Percentiles rank a stretch among this genome's conserved stretches.
Conservation (phyloP, 495 filamentous ascomycete genomes). For the Umbilicaria muhlenbergii region DNA sequence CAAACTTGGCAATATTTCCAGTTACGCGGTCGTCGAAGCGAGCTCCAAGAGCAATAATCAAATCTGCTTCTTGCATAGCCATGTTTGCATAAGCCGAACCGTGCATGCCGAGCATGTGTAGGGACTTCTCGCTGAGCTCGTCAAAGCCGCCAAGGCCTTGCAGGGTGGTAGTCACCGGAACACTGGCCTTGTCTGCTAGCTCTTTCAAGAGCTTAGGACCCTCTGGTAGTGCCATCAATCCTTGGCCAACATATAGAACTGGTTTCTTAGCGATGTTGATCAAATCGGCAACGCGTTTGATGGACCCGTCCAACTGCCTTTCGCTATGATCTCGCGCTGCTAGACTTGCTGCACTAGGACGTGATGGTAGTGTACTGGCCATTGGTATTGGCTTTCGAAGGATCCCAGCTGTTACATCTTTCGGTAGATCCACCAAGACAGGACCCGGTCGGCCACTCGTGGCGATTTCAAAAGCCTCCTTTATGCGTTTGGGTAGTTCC, state of each 20-base stretch:
- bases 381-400: constrained; percentile 37
- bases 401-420: constrained; percentile 39
- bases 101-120: constrained; percentile 52
- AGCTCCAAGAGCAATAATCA: constrained; percentile 45
- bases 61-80: constrained; percentile 49
- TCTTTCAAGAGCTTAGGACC: constrained; percentile 38
- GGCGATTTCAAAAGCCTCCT: constrained; percentile 49
- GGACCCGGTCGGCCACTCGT: constrained; percentile 43
- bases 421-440: constrained; percentile 45
- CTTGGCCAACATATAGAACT: constrained; percentile 44
- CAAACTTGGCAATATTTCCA: constrained; percentile 35
- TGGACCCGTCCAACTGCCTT: constrained; percentile 30
- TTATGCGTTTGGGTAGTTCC: constrained; percentile 40
- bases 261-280: constrained; percentile 45
- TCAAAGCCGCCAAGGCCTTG: constrained; percentile 52
- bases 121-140: constrained; percentile 38
- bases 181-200: constrained; percentile 38
- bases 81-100: constrained; percentile 48
- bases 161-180: constrained; percentile 47
- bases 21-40: constrained; percentile 50
- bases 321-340: constrained; percentile 32
- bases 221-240: constrained; percentile 32
- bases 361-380: constrained; percentile 37
- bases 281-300: constrained; percentile 37
- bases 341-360: constrained; percentile 36